Base-by-base conservation (phyloP, 805 yeast species). In the Yarrowia phangngaensis region DNA sequence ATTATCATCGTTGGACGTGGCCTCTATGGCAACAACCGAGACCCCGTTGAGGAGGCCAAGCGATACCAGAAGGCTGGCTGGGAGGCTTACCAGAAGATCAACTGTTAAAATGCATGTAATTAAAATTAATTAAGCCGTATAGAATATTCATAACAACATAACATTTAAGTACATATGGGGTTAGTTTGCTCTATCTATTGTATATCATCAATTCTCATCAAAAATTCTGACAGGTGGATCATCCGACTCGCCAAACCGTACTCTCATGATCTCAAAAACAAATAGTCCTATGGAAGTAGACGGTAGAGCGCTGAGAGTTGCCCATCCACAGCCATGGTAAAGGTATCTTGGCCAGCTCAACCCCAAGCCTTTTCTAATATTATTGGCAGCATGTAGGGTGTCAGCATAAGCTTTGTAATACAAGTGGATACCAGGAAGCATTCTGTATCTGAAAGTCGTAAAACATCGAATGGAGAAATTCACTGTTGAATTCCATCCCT, bases 1-100 rank as follows among this genome's bases (percentile, higher is more conserved):
- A 76, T 92, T 45, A 89, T 92, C 52, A 92, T 92, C 64, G 99
- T 92, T n/a, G 99, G 99, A 8, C 79, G 99, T 67, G 99, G 99
- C 0, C 72, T 92, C 50, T 88, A 84, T 64, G 97, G 92, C 11
- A 84, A 87, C 60, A 96, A 95, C 15, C 80, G 97, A 68, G 95
- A 90, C 63, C 95, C 97, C 6, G 72, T 71, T 1, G 83, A 70
- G 11, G 96, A 92, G 67, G 94, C 95, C 32, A 76, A 80, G 60
- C 76, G 99, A 60, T 92, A 92, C 67, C 79, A 83, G 67, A 74
- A 76, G 51, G 97, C 97, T 12, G 97, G 97, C 4, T 92, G 99
- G 99, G 74, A 76, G 20, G 95, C 97, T 5, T 92, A 90, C 62
- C 29, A 45, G 32, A 45, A 45, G 40, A 17, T 41, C 14, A 29